Conservation (phyloP, 805 yeast genomes). For the Candida suzukii region DNA sequence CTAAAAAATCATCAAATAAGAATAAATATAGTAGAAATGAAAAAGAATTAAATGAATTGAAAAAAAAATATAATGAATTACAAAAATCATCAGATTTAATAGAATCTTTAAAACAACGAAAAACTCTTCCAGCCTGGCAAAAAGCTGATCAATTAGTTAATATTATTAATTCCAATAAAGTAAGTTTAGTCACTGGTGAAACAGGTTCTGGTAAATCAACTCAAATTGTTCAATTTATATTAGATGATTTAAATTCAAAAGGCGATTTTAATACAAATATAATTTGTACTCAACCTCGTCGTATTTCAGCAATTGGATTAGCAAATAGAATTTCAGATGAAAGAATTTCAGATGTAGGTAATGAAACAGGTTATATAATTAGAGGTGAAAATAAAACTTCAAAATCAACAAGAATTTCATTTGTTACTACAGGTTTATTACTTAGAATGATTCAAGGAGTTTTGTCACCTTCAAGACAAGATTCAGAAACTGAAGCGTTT, state of each 20-base stretch:
- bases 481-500: constrained; percentile 24
- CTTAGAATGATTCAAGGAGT: constrained; percentile 69
- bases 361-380: constrained; percentile 82
- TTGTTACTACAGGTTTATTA: constrained; percentile 89
- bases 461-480: constrained; percentile 19
- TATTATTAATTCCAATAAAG: constrained; percentile 50
- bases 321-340: constrained; percentile 92
- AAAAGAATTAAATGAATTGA: constrained; percentile 27
- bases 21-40: constrained; percentile 12
- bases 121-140: constrained; percentile 77
- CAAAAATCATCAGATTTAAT: constrained; percentile 27
- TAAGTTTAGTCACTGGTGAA: constrained; percentile 86
- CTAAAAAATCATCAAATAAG: constrained; percentile 5
- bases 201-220: constrained; percentile 99
- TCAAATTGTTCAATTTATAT: constrained; percentile 82
- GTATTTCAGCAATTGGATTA: constrained; percentile 90
- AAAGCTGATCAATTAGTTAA: constrained; percentile 50
- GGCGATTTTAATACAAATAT: constrained; percentile 52
- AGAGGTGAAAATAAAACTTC: constrained; percentile 78
- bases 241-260: constrained; percentile 53
- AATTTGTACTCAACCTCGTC: constrained; percentile 90
- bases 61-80: constrained; percentile 27
- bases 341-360: constrained; percentile 55
- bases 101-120: constrained; percentile 35
- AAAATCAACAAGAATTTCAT: constrained; percentile 63